Evolutionary conservation across 139 green algal species (phyloP).

Genomic region (Tetratostichococcus sp.): DNA sequence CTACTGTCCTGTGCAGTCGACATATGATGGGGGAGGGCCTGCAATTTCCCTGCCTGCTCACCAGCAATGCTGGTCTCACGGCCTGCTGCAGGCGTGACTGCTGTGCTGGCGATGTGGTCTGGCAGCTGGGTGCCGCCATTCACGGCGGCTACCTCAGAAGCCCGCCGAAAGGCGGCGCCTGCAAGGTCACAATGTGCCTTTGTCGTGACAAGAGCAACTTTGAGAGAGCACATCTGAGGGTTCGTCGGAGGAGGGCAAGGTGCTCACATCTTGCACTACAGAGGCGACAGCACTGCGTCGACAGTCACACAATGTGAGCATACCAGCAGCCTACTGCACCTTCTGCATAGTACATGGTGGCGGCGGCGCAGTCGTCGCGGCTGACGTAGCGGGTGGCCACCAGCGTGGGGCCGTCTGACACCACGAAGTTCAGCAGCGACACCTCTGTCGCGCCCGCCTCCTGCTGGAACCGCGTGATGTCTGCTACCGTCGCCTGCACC

Average conservation of each 20-base stretch:
- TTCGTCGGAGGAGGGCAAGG: too few relatives aligned
- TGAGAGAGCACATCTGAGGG: too few relatives aligned
- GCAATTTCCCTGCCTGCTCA: neutral
- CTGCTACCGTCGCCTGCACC: slow-evolving; percentile 34
- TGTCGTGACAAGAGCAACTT: too few relatives aligned
- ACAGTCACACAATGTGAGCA: too few relatives aligned
- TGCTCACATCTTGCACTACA: too few relatives aligned
- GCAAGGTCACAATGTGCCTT: neutral
- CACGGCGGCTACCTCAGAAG: neutral
- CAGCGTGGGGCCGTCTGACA: slow-evolving; percentile 80
- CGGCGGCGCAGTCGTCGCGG: slow-evolving; percentile 44
- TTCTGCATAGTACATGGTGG: slow-evolving; percentile 89
- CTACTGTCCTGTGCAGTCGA: too few relatives aligned
- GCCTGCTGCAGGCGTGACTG: neutral
- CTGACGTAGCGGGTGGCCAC: slow-evolving; percentile 83
- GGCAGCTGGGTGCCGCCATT: neutral
- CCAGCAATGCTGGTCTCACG: neutral
- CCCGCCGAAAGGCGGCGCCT: neutral
- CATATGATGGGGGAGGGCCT: too few relatives aligned
- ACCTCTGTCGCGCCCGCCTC: slow-evolving; percentile 45
- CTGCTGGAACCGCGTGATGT: slow-evolving; percentile 41
- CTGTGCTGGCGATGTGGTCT: neutral
- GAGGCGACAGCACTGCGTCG: too few relatives aligned
- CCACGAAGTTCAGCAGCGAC: slow-evolving; percentile 89
- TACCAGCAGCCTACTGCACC: slow-evolving; percentile 21